These are phyloP conservation scores for Boletus reticuloceps DNA, from an alignment of 768 basidiomycete genomes.

Conservation along the genomic window DNA sequence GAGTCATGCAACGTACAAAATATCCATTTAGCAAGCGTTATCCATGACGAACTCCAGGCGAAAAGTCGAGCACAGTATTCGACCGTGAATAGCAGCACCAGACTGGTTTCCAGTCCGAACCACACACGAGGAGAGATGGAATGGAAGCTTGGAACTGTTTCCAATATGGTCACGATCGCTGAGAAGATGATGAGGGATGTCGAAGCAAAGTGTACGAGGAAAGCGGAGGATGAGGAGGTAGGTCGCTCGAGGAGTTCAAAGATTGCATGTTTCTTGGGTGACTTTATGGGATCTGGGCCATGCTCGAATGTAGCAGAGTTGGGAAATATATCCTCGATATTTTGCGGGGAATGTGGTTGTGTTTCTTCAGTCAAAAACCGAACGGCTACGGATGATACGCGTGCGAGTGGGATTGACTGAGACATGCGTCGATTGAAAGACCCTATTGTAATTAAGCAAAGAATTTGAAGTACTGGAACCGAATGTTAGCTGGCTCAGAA, in stretches of 20 bases:
- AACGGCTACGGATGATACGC: constrained; percentile 24
- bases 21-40: constrained; percentile 58
- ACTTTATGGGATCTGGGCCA: constrained; percentile 25
- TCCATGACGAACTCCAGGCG: constrained; percentile 74
- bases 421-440: constrained; percentile 18
- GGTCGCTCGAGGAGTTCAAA: constrained; percentile 79
- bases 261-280: constrained; percentile 60
- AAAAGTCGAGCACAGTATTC: constrained; percentile 74
- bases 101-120: constrained; percentile 84
- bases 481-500: too few relatives aligned
- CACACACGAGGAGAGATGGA: constrained; percentile 66
- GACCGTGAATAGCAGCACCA: constrained; percentile 83
- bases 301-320: constrained; percentile 35
- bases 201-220: constrained; percentile 67
- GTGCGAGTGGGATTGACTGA: constrained; percentile 30
- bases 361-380: constrained; percentile 47
- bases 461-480: not conserved
- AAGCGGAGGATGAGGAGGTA: constrained; percentile 71
- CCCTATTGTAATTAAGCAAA: not conserved
- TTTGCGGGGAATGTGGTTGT: constrained; percentile 30
- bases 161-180: constrained; percentile 72
- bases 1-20: constrained; percentile 48
- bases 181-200: constrained; percentile 73
- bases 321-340: constrained; percentile 40
- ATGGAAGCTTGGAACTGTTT: constrained; percentile 78